These are phyloP conservation scores for Neurospora sp. DNA, from an alignment of 495 filamentous ascomycete genomes.

Conservation along the genomic window DNA sequence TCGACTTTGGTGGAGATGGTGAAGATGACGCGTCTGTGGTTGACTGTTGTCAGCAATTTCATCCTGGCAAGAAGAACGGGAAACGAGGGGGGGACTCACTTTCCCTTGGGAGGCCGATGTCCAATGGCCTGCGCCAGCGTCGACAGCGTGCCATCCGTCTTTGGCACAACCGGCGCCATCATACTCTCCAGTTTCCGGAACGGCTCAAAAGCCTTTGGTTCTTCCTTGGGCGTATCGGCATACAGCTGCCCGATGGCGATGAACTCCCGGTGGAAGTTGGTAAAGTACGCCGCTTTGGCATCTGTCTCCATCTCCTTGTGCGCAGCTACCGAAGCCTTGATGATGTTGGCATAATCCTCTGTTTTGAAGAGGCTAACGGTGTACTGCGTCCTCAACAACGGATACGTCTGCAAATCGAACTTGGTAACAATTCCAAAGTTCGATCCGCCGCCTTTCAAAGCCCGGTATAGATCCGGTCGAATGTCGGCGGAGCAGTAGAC, in stretches of 20 bases:
- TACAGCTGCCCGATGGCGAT: constrained; percentile 11
- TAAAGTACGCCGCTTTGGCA: not conserved
- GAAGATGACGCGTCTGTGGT: constrained; percentile 15
- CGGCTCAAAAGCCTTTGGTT: not conserved
- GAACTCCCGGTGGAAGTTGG: constrained; percentile 11
- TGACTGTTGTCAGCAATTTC: too few species aligned
- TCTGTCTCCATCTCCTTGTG: not conserved
- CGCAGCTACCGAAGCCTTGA: constrained; percentile 1
- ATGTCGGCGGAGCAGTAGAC: constrained; percentile 20
- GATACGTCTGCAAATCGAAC: constrained; percentile 20
- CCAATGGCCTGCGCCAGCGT: constrained; percentile 8
- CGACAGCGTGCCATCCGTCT: constrained; percentile 2
- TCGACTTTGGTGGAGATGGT: constrained; percentile 21
- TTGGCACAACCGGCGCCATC: constrained; percentile 12
- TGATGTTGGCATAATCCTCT: not conserved
- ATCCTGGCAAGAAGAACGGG: too few species aligned
- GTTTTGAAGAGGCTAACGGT: constrained; percentile 1
- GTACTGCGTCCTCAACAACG: not conserved
- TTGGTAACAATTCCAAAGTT: constrained; percentile 56
- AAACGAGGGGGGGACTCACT: not conserved
- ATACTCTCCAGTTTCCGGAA: not conserved
- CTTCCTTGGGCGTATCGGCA: constrained; percentile 1
- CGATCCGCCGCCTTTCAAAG: constrained; percentile 46
- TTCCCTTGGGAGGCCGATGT: not conserved
- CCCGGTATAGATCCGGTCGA: constrained; percentile 38